Conservation (phyloP, 2,329 filamentous ascomycete genomes). For the Colletotrichum zoysiae region DNA sequence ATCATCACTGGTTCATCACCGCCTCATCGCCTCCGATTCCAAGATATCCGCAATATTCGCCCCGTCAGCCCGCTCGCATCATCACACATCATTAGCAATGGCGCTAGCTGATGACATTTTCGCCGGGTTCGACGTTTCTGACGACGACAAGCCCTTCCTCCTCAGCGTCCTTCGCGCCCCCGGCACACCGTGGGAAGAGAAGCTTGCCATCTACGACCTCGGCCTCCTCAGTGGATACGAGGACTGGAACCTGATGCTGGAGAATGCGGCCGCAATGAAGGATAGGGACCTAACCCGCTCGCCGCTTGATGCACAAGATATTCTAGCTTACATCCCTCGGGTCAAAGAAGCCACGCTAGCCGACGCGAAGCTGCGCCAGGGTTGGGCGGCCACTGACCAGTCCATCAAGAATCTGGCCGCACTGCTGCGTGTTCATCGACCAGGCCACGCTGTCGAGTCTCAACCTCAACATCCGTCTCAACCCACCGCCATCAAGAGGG, state of each 20-base stretch:
- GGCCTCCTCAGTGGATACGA: conserved; percentile 52
- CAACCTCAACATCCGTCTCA: conserved; percentile 1
- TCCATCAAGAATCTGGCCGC: conserved; percentile 34
- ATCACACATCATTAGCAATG: conserved; percentile 28
- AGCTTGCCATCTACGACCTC: conserved; percentile 46
- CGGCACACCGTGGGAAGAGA: conserved; percentile 46
- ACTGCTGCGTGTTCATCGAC: conserved; percentile 32
- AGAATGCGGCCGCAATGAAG: conserved; percentile 50
- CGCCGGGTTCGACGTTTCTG: conserved; percentile 50
- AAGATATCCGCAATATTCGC: conserved; percentile 3
- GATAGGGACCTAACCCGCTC: conserved; percentile 35
- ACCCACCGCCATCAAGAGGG: conserved; percentile 8
- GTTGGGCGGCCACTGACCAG: conserved; percentile 54
- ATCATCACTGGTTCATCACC: not conserved
- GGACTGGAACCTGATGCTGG: conserved; percentile 51
- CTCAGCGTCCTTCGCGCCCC: conserved; percentile 48
- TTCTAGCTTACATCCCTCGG: conserved; percentile 50
- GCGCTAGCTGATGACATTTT: conserved; percentile 36
- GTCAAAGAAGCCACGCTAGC: conserved; percentile 42
- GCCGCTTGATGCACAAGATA: conserved; percentile 50
- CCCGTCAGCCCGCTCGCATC: conserved; percentile 13
- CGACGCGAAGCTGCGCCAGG: conserved; percentile 32
- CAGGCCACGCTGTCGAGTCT: conserved; percentile 11
- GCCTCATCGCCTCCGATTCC: not conserved
- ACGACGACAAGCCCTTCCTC: conserved; percentile 50